Base-by-base conservation (phyloP, 495 filamentous ascomycete species). In the Entonaema liquescens region DNA sequence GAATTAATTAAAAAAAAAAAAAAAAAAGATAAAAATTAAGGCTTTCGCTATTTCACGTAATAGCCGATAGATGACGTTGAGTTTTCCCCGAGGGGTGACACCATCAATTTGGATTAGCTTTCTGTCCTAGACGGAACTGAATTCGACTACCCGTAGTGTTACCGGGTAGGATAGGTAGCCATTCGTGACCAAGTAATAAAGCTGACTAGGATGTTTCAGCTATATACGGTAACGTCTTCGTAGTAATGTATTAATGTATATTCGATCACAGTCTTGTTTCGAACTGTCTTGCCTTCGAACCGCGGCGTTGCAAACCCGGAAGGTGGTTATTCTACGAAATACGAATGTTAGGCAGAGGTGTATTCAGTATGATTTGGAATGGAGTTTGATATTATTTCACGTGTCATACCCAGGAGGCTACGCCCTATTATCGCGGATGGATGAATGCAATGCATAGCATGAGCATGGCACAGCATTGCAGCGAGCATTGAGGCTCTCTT, bases 401-500 rank as follows among this genome's bases (percentile, higher is more conserved):
- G 61, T 64, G 49, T 49, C 59, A 36, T 73, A 53, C 54, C 53
- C 12, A 36, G 56, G 26, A 33, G 52, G 17, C 13, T 59, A 26
- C 35, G 33, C 28, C 53, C 67, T 62, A 65, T 38, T 60, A 61
- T 67, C 25, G 54, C 54, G 65, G 59, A 56, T 68, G 72, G 62
- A 56, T 35, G 33, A 65, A 75, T 77, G 73, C 65, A 62, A 72
- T 77, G 75, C 75, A 76, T 72, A 66, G 63, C 75, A 76, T 65
- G 60, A 47, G 29, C 65, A 72, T 73, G 65, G 68, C 65, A 72
- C 74, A 71, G 66, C 75, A 77, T 77, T 66, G 71, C 66, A 73
- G 75, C 71, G 70, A 72, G 65, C 67, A 40, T 68, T 77, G 75
- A 77, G 75, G 73, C 75, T 77, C 75, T 73, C 70, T 71, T 68